Evolutionary conservation across 805 yeast species (phyloP).

Genomic region (Saturnispora hagleri): DNA sequence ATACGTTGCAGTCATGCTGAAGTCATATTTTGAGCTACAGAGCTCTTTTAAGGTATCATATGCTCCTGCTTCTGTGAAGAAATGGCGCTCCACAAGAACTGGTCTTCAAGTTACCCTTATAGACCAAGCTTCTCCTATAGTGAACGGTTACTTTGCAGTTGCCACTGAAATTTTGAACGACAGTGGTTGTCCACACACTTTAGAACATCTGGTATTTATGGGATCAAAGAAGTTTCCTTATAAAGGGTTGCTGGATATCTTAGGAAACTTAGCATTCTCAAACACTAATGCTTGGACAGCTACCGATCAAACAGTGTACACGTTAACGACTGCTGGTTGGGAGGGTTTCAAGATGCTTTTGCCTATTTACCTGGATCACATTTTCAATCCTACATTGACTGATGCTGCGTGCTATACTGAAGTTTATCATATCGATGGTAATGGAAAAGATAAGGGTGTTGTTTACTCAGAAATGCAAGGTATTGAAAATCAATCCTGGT

Average conservation of each 20-base stretch:
- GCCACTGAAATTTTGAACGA: conserved; percentile 86
- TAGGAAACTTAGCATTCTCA: conserved; percentile 78
- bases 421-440: conserved; percentile 89
- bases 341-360: conserved; percentile 77
- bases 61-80: conserved; percentile 60
- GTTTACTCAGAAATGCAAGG: conserved; percentile 98
- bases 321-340: conserved; percentile 92
- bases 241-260: conserved; percentile 80
- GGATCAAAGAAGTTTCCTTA: conserved; percentile 85
- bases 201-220: conserved; percentile 92
- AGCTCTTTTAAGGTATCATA: conserved; percentile 58
- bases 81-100: conserved; percentile 72
- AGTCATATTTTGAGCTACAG: conserved; percentile 32
- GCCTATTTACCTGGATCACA: conserved; percentile 86
- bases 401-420: conserved; percentile 90
- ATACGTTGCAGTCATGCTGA: conserved; percentile 10
- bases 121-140: conserved; percentile 75
- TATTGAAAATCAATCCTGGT: conserved; percentile 70
- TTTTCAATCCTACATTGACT: conserved; percentile 74
- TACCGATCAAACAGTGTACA: conserved; percentile 91
- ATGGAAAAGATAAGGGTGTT: conserved; percentile 89
- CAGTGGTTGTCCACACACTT: conserved; percentile 90
- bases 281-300: conserved; percentile 96
- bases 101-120: conserved; percentile 76
- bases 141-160: conserved; percentile 91